phyloP scores from a whole-genome alignment of 1,139 yeast genomes.

The Kurtzmaniella quercitrusa region DNA sequence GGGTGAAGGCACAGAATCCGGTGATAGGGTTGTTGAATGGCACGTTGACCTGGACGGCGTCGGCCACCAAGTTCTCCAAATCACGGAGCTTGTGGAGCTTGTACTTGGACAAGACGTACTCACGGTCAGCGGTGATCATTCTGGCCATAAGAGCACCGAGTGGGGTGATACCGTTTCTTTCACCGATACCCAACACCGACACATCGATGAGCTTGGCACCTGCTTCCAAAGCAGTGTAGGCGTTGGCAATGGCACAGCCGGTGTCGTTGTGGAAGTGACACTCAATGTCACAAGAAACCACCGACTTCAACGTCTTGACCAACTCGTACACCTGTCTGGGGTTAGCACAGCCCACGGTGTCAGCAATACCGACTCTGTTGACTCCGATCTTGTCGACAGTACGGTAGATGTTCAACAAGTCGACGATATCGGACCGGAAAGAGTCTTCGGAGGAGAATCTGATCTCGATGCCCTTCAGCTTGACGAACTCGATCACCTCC shows the following conservation, averaged over 20 bases:
- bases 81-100: constrained; percentile 95
- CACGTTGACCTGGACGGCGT: constrained; percentile 92
- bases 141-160: constrained; percentile 98
- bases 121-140: constrained; percentile 98
- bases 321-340: constrained; percentile 98
- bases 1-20: constrained; percentile 99
- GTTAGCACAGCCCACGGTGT: constrained; percentile 98
- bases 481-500: constrained; percentile 96
- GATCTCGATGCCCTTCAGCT: constrained; percentile 94
- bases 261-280: constrained; percentile 99
- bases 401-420: constrained; percentile 88
- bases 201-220: constrained; percentile 96
- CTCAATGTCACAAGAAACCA: constrained; percentile 95
- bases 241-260: constrained; percentile 98
- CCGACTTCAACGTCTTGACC: constrained; percentile 87
- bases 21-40: constrained; percentile 99
- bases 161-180: constrained; percentile 97
- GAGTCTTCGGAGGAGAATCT: constrained; percentile 97
- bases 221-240: constrained; percentile 96
- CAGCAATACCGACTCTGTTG: constrained; percentile 98
- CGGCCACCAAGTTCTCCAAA: constrained; percentile 92
- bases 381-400: constrained; percentile 98
- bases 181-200: constrained; percentile 96
- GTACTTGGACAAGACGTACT: constrained; percentile 90
- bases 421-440: constrained; percentile 95